Evolutionary conservation across 1,284 basidiomycete species (phyloP), one percentile per base, ranked within the genome.

Genomic region (Phlebopus sp.): DNA sequence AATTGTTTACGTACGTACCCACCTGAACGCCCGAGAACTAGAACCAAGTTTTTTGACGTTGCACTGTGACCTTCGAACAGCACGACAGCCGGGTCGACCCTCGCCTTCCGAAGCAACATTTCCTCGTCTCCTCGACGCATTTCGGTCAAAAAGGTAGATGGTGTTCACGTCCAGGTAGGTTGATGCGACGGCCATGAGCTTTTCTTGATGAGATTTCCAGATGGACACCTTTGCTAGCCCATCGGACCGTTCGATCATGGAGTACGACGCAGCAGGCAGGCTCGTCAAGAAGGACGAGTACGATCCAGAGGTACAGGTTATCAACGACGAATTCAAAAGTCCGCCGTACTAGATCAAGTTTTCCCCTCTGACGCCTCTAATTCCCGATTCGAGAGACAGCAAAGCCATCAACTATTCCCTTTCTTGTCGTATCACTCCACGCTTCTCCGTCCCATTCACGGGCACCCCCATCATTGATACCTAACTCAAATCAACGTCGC

Each of bases 251-350:
- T 61, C 62, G 1, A 68, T 63, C 21, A 49, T 66, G 15, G 73
- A 72, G 30, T 84, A 79, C 55, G 81, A 84, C 51, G 75, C 71
- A 0, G 59, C 71, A n/a, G 81, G 78, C 37, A 71, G 72, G 35
- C 50, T 75, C 15, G 53, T 73, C 27, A 72, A 69, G 55, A 57
- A 62, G 17, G 72, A 73, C 38, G 62, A 62, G 27, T 75, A 71
- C 51, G 81, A 86, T 57, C 67, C 74, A 6, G 82, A 86, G 62
- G 71, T 78, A 6, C 80, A 81, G 47, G 67, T 66, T 31, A 76
- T 80, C 58, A 75, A 64, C 56, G 68, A 77, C 46, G 81, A 85
- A 53, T 84, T 83, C 73, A 86, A 86, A 64, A 73, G 69, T 15
- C 76, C 77, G 9, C 77, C 76, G 1, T 81, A 81, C 54, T 79